Evolutionary conservation across 805 yeast species (phyloP), one percentile per base, ranked within the genome.

Genomic region (Lipomyces orientalis): DNA sequence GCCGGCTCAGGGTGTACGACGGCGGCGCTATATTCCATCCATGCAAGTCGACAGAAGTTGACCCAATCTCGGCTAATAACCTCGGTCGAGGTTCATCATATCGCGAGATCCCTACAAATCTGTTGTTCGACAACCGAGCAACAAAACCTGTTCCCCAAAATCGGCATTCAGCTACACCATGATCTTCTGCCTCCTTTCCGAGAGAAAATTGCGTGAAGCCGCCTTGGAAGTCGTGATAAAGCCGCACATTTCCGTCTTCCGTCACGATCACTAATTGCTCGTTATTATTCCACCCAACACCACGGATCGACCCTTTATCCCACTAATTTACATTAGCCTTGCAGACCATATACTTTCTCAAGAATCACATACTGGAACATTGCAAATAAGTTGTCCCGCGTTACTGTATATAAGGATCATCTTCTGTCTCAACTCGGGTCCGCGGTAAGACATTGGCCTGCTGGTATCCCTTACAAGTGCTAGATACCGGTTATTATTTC

Each of bases 171-270:
- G 69, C 62, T 7, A 84, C 76, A 0, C 78, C 79, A 29, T 68
- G 71, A 7, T 73, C 66, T 51, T 79, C 82, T 0, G 80, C 77
- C 4, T 76, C 78, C 22, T 74, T 70, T 1, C 80, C 80, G 4
- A 85, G 68, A 19, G 77, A 75, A 71, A 81, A 83, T 72, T 88
- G 91, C 59, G 82, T 81, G 75, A 90, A 91, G 57, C 85, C 88
- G 2, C 91, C 90, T 25, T 85, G 85, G 69, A 89, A 86, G 73
- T 90, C 93, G 54, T 81, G 77, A 76, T 90, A 90, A 34, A 82
- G 79, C 34, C 96, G 79, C 31, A 83, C 84, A 35, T 78, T 80
- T 6, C 89, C 89, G 60, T 80, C 79, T 39, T 80, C 82, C 49
- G 87, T 76, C 0, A 89, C 84, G 12, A 89, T 85, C 10, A 88